Base-by-base conservation (phyloP, 2,329 filamentous ascomycete species). In the Aureobasidium subglaciale region DNA sequence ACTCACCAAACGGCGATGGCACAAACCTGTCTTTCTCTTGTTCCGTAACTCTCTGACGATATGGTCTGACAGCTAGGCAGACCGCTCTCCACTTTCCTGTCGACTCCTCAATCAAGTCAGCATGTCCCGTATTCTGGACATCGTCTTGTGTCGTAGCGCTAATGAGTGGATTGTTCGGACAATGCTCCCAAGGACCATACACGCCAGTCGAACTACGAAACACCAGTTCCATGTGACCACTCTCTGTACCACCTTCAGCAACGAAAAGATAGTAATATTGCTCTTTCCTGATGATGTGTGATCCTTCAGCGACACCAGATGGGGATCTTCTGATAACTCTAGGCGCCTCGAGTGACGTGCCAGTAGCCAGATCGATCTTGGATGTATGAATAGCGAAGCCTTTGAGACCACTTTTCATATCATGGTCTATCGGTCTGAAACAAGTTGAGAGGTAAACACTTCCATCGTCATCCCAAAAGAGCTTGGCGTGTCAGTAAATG, bases 151-250 rank as follows among this genome's bases (percentile, higher is more conserved):
- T 65, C 0, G 74, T 74, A 54, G 78, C 78, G 3, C 70, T 79
- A 42, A 85, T 68, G 38, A 86, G 73, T 42, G 82, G 73, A 55
- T 82, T 80, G 25, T 56, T 41, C 0, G 82, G 81, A 34, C 83
- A 81, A 1, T 75, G 66, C 61, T 84, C 79, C 67, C 85, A 87
- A 0, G 83, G 83, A 0, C 84, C 84, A 72, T 80, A 83, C 65
- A 64, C 76, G 61, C 54, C 72, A 64, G 5, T 76, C 72, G 50
- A 79, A 73, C 58, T 83, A 70, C 78, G 73, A 50, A 72, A 69
- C 2, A 87, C 74, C 25, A 82, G 86, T 62, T 78, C 79, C 2
- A 81, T 78, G 61, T 87, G 84, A 0, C 78, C 74, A 58, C 80
- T 82, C 5, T 77, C 82, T 0, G 82, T 84, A 4, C 82, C 81